Conservation (phyloP, 1,284 basidiomycete species). For the Bjerkandera adusta region DNA sequence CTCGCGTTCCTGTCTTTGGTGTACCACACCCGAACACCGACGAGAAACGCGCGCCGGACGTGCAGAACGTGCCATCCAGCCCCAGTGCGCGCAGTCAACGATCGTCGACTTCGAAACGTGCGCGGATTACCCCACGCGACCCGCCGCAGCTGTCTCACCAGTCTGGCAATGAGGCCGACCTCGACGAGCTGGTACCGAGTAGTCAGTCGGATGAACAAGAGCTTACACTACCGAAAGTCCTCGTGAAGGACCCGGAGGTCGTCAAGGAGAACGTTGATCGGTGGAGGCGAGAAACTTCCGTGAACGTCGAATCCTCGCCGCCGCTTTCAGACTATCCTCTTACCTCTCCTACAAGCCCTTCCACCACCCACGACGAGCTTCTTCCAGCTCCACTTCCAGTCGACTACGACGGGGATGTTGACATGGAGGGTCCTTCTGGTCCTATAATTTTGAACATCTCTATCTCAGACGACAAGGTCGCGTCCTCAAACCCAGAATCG, state of each 20-base stretch:
- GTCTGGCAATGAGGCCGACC: constrained; percentile 12
- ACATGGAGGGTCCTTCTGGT: constrained; percentile 11
- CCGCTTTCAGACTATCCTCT: constrained; percentile 3
- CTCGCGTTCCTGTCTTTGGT: constrained; percentile 6
- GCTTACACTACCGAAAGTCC: constrained; percentile 32
- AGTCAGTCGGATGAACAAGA: constrained; percentile 71
- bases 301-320: constrained; percentile 4
- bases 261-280: constrained; percentile 38
- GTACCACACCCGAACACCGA: constrained; percentile 15
- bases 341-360: constrained; percentile 4
- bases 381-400: constrained; percentile 5
- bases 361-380: background rate
- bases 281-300: constrained; percentile 36
- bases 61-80: constrained; percentile 1
- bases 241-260: constrained; percentile 27
- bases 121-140: constrained; percentile 16
- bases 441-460: too few species aligned
- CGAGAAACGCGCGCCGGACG: background rate
- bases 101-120: constrained; percentile 18
- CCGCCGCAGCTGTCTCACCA: background rate
- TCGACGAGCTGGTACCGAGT: constrained; percentile 50
- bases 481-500: too few species aligned
- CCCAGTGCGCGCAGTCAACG: constrained; percentile 1
- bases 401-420: constrained; percentile 8
- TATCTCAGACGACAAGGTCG: too few species aligned